Evolutionary conservation across 331 rosid species (phyloP).

Genomic region (Stylosanthes scabra): DNA sequence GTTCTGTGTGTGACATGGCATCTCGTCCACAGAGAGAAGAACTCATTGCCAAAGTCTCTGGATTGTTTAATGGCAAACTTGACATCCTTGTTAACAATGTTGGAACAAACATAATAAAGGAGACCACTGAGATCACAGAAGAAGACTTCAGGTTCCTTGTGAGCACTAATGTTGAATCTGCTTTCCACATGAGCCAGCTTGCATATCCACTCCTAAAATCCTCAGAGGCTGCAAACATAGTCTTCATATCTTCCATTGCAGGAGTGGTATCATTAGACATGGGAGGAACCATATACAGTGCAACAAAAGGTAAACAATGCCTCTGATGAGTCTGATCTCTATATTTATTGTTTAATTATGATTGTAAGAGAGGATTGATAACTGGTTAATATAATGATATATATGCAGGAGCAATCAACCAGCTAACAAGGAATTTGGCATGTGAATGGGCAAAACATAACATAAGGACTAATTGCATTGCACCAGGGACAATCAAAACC

Average conservation of each 20-base stretch:
- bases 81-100: constrained; percentile 64
- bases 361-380: neutral
- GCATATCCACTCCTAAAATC: constrained; percentile 62
- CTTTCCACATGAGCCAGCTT: constrained; percentile 52
- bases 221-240: constrained; percentile 47
- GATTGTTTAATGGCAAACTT: constrained; percentile 52
- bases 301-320: constrained; percentile 48
- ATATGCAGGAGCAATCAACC: constrained; percentile 55
- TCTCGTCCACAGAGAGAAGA: constrained; percentile 36
- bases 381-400: neutral
- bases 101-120: constrained; percentile 39
- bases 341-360: neutral
- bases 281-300: constrained; percentile 41
- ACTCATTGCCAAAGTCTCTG: constrained; percentile 46
- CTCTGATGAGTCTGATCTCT: too few species aligned
- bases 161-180: constrained; percentile 52
- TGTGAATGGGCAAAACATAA: constrained; percentile 65
- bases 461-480: constrained; percentile 51
- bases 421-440: constrained; percentile 48
- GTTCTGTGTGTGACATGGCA: constrained; percentile 52
- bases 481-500: constrained; percentile 54
- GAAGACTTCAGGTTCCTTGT: constrained; percentile 48
- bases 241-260: constrained; percentile 52
- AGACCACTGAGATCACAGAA: constrained; percentile 44
- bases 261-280: constrained; percentile 16